Percentiles rank a stretch among this genome's conserved stretches.
These are phyloP conservation scores for Xerocomus spinulosus DNA, from an alignment of 768 basidiomycete genomes.

Conservation along the genomic window DNA sequence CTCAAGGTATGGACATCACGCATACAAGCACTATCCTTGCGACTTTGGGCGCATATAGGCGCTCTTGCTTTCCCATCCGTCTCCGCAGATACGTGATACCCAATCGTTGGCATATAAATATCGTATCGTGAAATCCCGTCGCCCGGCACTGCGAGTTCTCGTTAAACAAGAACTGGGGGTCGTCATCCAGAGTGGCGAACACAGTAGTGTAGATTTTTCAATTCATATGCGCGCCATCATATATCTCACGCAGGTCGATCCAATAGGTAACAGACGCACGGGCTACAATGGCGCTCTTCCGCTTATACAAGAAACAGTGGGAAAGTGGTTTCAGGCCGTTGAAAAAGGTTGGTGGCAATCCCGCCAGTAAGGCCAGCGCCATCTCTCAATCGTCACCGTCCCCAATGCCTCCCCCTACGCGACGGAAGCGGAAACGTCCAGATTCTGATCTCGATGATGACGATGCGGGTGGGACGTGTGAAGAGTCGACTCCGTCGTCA, in stretches of 20 bases:
- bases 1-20: slow-evolving; percentile 48
- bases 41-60: slow-evolving; percentile 31
- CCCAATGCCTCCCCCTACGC: neutral
- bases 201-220: slow-evolving; percentile 66
- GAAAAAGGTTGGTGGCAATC: neutral
- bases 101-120: slow-evolving; percentile 58
- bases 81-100: slow-evolving; percentile 61
- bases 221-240: neutral
- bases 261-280: slow-evolving; percentile 84
- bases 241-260: neutral
- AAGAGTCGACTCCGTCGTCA: neutral
- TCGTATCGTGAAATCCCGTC: slow-evolving; percentile 55
- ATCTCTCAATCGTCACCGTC: neutral
- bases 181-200: slow-evolving; percentile 83
- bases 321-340: slow-evolving; percentile 48
- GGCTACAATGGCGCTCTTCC: slow-evolving; percentile 92
- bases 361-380: neutral
- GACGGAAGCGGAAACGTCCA: slow-evolving; percentile 17
- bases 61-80: slow-evolving; percentile 68
- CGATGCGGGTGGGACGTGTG: neutral
- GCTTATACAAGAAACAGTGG: slow-evolving; percentile 79
- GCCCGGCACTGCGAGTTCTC: slow-evolving; percentile 74
- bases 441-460: neutral
- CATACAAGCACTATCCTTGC: neutral
- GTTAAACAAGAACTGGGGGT: slow-evolving; percentile 75